Percentiles rank a stretch among this genome's conserved stretches.
Evolutionary conservation across 1,284 basidiomycete genomes (phyloP).

Genomic region (Ganoderma sinense): DNA sequence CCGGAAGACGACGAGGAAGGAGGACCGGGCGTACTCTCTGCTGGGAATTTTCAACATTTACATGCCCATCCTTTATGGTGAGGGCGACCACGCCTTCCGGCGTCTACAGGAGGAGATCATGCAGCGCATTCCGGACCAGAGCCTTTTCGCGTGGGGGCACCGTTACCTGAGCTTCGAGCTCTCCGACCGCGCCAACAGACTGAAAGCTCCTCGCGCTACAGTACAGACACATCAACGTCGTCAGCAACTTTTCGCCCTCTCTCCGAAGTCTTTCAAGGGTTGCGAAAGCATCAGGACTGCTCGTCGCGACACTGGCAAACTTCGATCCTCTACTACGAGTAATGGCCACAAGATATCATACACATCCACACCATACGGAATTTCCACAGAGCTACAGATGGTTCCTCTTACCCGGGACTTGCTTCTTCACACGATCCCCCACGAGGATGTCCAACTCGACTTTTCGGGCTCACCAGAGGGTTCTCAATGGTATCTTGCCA

Average conservation of each 20-base stretch:
- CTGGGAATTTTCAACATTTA: not conserved
- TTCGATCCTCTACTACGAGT: too few relatives aligned
- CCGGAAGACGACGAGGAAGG: not conserved
- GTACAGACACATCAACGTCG: too few relatives aligned
- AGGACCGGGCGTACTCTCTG: not conserved
- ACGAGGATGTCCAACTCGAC: not conserved
- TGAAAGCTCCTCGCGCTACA: too few relatives aligned
- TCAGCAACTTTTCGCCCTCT: too few relatives aligned
- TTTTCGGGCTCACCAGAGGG: not conserved
- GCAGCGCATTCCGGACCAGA: not conserved
- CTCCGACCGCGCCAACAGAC: too few relatives aligned
- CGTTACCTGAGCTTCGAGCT: too few relatives aligned
- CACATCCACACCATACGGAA: not conserved
- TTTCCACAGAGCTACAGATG: not conserved
- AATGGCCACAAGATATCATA: not conserved
- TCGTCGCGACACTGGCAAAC: too few relatives aligned
- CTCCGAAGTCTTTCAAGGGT: too few relatives aligned
- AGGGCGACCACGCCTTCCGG: not conserved
- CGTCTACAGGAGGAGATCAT: not conserved
- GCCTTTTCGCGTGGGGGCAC: not conserved
- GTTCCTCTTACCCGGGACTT: not conserved
- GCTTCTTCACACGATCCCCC: not conserved
- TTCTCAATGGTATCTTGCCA: not conserved
- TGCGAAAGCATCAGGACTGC: too few relatives aligned
- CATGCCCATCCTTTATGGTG: not conserved